Evolutionary conservation across 2,329 filamentous ascomycete species (phyloP), one percentile per base, ranked within the genome.

Genomic region (Exophiala aquamarina): DNA sequence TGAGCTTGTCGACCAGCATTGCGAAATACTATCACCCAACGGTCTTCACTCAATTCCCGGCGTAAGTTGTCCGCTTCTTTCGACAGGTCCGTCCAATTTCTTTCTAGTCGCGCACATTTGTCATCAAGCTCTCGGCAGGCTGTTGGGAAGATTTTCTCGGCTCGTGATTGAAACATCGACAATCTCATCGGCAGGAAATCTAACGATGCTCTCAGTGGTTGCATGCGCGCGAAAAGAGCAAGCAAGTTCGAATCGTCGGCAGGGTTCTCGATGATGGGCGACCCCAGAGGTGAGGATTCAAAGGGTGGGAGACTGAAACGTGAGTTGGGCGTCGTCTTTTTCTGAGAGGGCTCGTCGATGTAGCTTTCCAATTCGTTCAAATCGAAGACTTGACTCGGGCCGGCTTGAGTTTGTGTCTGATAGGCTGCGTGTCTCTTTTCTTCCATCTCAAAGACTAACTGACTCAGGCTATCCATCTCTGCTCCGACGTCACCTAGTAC

Each of bases 131-230:
- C 93, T 26, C 92, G 83, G 58, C 91, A 96, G 0, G 92, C 91
- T 7, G 87, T 93, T 0, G 93, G 92, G 59, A 98, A 96, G 6
- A 88, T 80, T 2, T 72, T 71, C 48, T 87, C 82, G 0, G 89
- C 93, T 53, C 90, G 81, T 2, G 80, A 75, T 59, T 92, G 83
- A 62, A 97, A 98, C 35, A 87, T 87, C 1, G 89, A 89, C 13
- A 98, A 71, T 43, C 92, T 79, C 92, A 97, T 97, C 1, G 93
- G 93, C 17, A 98, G 70, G 61, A 98, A 98, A 66, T 97, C 93
- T 26, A 98, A 75, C 0, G 91, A 96, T 2, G 93, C 93, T 44
- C 91, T 81, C 15, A 98, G 71, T 1, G 93, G 92, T 61, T 97
- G 93, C 86, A 97, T 95, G 47, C 92, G 83, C 4, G 93, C 93